Base-by-base conservation (phyloP, 441 rosid genomes). In the Syzygium malaccense region DNA sequence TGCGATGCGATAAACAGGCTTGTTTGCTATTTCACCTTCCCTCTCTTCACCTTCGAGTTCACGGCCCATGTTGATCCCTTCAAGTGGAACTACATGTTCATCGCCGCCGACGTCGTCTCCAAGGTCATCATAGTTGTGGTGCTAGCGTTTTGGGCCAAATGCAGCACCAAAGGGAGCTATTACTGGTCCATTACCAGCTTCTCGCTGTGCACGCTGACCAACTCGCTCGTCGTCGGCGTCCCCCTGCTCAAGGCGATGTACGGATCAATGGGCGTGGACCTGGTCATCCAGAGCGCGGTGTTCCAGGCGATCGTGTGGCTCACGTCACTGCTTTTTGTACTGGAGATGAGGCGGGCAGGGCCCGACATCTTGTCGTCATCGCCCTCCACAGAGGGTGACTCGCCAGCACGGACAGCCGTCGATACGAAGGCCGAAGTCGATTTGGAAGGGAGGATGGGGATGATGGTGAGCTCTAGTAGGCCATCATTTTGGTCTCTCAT, bases 171-270 rank as follows among this genome's bases (percentile, higher is more conserved):
- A 89, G 98, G 98, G 55, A 96, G 97, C 92, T 95, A 92, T 64
- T 51, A 94, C 23, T 98, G 99, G 99, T 96, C 97, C 89, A 95
- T 98, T 55, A 98, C 99, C 8, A 95, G 96, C 87, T 98, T 94
- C 91, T 98, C 99, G 80, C 91, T 98, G 68, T 93, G 95, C 33
- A 95, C 98, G 45, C 89, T 98, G 15, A 96, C 98, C 5, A 98
- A 98, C 90, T 87, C 98, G 37, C 93, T 98, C 12, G 98, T 98
- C 3, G 95, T 98, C 2, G 99, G 99, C 17, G 97, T 96, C 54
- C 99, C 99, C 23, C 71, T 96, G 71, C 87, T 95, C 51, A 94
- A 88, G 88, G 97, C 98, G 64, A 96, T 96, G 99, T 98, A 98
- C 75, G 99, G 99, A 9, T 90, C 87, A n/a, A 58, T 87, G 64